Conservation (phyloP, 176 grass and related monocot genomes). For the Dactylis glomerata region DNA sequence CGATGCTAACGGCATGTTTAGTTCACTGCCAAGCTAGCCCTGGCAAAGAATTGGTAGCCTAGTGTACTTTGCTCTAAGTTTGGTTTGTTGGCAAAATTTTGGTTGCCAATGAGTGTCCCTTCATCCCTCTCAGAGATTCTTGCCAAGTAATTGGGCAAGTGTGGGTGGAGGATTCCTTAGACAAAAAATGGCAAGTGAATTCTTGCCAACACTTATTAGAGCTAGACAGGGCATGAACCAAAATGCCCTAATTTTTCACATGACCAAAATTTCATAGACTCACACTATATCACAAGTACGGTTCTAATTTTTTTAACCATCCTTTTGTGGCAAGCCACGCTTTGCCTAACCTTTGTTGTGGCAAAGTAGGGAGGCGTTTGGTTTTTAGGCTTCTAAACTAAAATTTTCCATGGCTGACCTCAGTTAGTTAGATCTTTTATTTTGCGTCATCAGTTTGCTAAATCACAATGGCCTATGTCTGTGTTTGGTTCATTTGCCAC, state of each 20-base stretch:
- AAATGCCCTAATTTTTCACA: neutral
- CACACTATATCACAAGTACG: neutral
- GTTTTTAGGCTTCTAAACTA: neutral
- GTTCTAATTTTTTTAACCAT: neutral
- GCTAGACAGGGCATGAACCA: too few species aligned
- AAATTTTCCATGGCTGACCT: neutral
- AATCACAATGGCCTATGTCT: neutral
- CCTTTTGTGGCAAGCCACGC: neutral
- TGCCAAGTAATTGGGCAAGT: too few species aligned
- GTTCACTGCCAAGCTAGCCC: too few species aligned
- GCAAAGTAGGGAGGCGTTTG: neutral
- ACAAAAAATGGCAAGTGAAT: neutral
- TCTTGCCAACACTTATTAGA: too few species aligned
- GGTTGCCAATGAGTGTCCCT: too few species aligned
- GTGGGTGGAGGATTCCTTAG: too few species aligned
- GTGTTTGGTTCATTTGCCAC: neutral
- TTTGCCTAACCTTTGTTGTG: neutral
- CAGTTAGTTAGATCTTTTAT: neutral
- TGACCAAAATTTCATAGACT: neutral
- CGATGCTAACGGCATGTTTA: neutral
- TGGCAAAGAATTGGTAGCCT: too few species aligned
- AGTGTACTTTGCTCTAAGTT: too few species aligned
- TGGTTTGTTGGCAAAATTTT: too few species aligned
- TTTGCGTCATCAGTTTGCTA: too few species aligned
- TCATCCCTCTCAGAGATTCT: too few species aligned